Base-by-base conservation (phyloP, 768 basidiomycete genomes). In the Rhizopogon vesiculosus region DNA sequence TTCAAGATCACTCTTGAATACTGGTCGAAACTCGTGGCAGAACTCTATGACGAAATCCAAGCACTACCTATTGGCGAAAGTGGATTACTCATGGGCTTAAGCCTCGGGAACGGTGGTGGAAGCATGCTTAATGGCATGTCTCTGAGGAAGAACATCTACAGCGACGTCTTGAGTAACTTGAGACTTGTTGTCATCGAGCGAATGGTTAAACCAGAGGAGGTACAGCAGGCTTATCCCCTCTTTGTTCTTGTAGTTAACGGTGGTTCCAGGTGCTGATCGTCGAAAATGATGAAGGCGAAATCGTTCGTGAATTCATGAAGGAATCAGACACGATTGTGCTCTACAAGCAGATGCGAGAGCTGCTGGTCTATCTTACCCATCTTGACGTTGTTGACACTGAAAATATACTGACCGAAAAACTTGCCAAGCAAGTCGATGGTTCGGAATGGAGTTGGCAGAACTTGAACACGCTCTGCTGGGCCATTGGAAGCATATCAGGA, bases 391-490 rank as follows among this genome's bases (percentile, higher is more conserved):
- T 81, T 55, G 97, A 99, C 68, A 98, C 97, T 31, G 97, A 99
- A 76, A 91, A 85, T 39, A 98, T 99, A 72, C 78, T 99, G 65
- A 97, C 95, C 40, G 96, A 98, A 75, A 99, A 99, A 72, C 79
- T 98, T 49, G 82, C 91, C 42, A 97, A 95, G 73, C 97, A 99
- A 79, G 95, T 97, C 10, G 94, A 98, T 64, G 93, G 93, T 15
- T 85, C 89, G 10, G 97, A 99, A 72, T 99, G 97, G 97, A 97
- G 94, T 28, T 99, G 97, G 97, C 91, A 97, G 64, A 98, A 98
- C 69, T 78, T 98, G 54, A 99, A 98, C 73, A 98, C 96, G 3
- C 84, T 99, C 10, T 99, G 97, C 72, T 99, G 97, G 97, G 97
- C 97, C 53, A 99, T 98, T 64, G 97, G 97, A 56, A 98, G 95